Evolutionary conservation across 192 early-diverging fungal genomes (phyloP), one percentile per base, ranked within the genome.

Genomic region (Coemansia sp.): DNA sequence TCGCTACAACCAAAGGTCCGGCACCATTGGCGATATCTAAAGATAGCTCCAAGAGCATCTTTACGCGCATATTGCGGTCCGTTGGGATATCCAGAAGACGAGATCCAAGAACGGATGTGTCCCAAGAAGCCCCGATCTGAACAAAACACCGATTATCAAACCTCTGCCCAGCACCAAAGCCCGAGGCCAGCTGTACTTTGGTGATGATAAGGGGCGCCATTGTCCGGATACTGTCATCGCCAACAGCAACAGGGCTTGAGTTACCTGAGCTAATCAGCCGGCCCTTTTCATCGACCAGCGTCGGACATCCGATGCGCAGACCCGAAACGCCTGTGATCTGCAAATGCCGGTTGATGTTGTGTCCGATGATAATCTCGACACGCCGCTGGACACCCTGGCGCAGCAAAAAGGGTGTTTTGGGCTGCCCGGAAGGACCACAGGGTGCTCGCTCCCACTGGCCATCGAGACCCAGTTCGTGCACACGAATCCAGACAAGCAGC

Each of bases 341-440:
- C 42, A 91, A 75, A 26, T 87, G 84, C 3, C 58, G 54, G 45
- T 86, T 86, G 51, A 84, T 79, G 19, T 79, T 81, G 53, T 91
- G 89, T 0, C 74, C 78, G n/a, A 91, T 30, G 0, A 72, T 70
- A 34, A 89, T 39, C 26, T 77, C 50, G 32, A 91, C 71, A 9
- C 87, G 83, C 5, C 86, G 72, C 63, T 89, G 87, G 17, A 91
- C 41, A 8, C 89, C 89, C 69, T 91, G 89, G 46, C 82, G 78
- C 46, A 91, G 63, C 17, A 76, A 38, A 54, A 88, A 87, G 0
- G 58, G 17, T 10, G 26, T 28, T 17, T 39, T 15, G 77, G 78
- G 13, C 59, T 55, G 59, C 75, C 81, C 30, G 68, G 47, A 22
- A 20, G 14, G 15, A n/a, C 1, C 19, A 27, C 64, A 67, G 0